These are phyloP conservation scores for Macrocybe gigantea DNA, from an alignment of 768 basidiomycete species.

Conservation along the genomic window DNA sequence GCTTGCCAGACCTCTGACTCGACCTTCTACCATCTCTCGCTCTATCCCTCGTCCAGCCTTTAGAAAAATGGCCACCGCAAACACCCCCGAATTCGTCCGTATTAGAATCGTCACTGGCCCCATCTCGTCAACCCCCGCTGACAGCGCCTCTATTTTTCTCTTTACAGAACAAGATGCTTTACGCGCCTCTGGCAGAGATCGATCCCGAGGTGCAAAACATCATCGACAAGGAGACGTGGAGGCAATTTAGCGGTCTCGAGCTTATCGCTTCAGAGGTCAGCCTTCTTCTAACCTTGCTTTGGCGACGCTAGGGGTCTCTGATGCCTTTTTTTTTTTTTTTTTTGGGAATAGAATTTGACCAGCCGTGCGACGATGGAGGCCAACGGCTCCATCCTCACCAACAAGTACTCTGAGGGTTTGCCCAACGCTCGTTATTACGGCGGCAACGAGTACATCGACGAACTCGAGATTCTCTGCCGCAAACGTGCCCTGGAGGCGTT, in stretches of 20 bases:
- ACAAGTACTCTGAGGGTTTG: conserved; percentile 99
- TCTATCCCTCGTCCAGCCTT: conserved; percentile 19
- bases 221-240: conserved; percentile 99
- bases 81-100: conserved; percentile 60
- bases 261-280: conserved; percentile 96
- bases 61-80: conserved; percentile 55
- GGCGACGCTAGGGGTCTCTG: conserved; percentile 4
- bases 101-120: background rate
- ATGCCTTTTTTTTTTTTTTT: conserved; percentile 4
- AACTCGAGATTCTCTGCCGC: conserved; percentile 91
- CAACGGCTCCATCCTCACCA: conserved; percentile 97
- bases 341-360: conserved; percentile 76
- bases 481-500: conserved; percentile 95
- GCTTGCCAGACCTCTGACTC: conserved; percentile 26
- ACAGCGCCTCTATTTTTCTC: background rate
- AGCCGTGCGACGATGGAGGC: conserved; percentile 95
- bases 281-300: conserved; percentile 7
- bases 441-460: conserved; percentile 97
- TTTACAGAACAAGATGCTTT: conserved; percentile 84
- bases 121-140: background rate
- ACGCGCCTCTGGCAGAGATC: conserved; percentile 80
- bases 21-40: conserved; percentile 23
- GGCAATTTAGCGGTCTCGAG: conserved; percentile 95
- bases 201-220: conserved; percentile 96
- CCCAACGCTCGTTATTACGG: conserved; percentile 97